Evolutionary conservation across 176 grass and related monocot species (phyloP).

Genomic region (Dactylis glomerata): DNA sequence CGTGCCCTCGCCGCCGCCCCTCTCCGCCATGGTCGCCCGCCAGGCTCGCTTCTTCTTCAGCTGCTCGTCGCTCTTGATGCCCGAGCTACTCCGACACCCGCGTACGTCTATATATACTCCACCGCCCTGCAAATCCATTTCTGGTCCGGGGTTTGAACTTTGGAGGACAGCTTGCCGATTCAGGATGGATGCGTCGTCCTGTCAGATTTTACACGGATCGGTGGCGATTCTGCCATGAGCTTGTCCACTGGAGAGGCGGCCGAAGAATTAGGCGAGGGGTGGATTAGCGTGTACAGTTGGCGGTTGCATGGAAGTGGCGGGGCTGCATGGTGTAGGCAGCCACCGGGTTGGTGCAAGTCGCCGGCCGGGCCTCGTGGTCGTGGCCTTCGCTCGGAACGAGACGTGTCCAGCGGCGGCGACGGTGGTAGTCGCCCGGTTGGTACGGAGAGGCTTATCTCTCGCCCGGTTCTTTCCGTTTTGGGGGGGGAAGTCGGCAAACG

Average conservation of each 20-base stretch:
- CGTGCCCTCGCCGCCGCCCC: not conserved
- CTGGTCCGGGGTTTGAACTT: not conserved
- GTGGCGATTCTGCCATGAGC: not conserved
- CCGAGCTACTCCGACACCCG: not conserved
- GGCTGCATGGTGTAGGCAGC: not conserved
- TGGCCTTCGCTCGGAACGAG: not conserved
- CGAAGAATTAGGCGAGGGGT: conserved; percentile 1
- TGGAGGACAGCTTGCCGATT: not conserved
- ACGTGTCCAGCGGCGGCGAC: not conserved
- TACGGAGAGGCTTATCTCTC: not conserved
- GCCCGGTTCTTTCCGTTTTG: conserved; percentile 9
- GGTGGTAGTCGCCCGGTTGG: not conserved
- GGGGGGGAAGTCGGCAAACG: conserved; percentile 7
- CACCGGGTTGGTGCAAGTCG: conserved; percentile 21
- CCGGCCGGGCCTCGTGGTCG: not conserved
- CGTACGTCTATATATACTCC: not conserved
- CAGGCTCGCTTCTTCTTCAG: not conserved
- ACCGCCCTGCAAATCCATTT: not conserved
- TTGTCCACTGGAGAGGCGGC: not conserved
- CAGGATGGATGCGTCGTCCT: not conserved
- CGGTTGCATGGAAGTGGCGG: conserved; percentile 35
- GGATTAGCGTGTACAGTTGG: conserved; percentile 9
- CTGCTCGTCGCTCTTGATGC: not conserved
- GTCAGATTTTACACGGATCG: not conserved
- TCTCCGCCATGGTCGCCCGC: not conserved